A percentile compares a stretch with the other conserved stretches of the same genome.
These are phyloP conservation scores for Detonula confervacea DNA, from an alignment of 352 stramenopile species.

Conservation along the genomic window DNA sequence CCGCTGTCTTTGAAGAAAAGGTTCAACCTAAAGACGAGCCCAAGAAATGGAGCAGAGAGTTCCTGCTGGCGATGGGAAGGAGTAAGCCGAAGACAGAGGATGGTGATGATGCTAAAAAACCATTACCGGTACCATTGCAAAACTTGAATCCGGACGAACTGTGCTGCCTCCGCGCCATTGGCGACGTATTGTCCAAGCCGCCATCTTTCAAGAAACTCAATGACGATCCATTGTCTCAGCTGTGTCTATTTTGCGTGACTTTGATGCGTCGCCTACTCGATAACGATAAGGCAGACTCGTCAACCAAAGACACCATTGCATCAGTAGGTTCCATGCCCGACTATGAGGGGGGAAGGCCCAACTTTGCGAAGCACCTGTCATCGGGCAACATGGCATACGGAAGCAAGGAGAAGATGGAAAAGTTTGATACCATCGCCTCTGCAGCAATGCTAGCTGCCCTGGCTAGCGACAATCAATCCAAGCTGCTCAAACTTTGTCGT, in stretches of 20 bases:
- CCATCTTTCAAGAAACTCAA: slow-evolving; percentile 69
- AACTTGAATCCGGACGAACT: slow-evolving; percentile 66
- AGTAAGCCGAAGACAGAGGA: slow-evolving; percentile 8
- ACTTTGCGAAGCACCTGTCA: slow-evolving; percentile 18
- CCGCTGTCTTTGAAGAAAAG: background rate
- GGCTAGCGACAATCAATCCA: slow-evolving; percentile 70
- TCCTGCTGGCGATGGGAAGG: slow-evolving; percentile 38
- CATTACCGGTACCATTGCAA: slow-evolving; percentile 50
- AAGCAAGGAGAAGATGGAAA: slow-evolving; percentile 13
- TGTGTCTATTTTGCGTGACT: slow-evolving; percentile 55
- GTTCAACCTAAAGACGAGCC: slow-evolving; percentile 7
- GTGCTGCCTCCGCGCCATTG: slow-evolving; percentile 69
- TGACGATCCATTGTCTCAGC: slow-evolving; percentile 67
- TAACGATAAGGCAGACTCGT: background rate
- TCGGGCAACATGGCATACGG: slow-evolving; percentile 13
- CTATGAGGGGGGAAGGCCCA: slow-evolving; percentile 36
- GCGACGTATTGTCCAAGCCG: slow-evolving; percentile 61
- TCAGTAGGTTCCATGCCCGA: slow-evolving; percentile 10
- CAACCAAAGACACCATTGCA: slow-evolving; percentile 14
- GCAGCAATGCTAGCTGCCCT: slow-evolving; percentile 72
- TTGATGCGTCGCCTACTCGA: slow-evolving; percentile 52
- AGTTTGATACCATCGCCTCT: slow-evolving; percentile 56
- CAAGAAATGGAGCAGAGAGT: slow-evolving; percentile 35
- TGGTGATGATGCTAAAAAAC: slow-evolving; percentile 13
- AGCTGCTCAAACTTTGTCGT: slow-evolving; percentile 63